Percentiles rank a stretch among this genome's conserved stretches.
These are phyloP conservation scores for Ustilago xerochloae DNA, from an alignment of 1,284 basidiomycete species.

Conservation along the genomic window DNA sequence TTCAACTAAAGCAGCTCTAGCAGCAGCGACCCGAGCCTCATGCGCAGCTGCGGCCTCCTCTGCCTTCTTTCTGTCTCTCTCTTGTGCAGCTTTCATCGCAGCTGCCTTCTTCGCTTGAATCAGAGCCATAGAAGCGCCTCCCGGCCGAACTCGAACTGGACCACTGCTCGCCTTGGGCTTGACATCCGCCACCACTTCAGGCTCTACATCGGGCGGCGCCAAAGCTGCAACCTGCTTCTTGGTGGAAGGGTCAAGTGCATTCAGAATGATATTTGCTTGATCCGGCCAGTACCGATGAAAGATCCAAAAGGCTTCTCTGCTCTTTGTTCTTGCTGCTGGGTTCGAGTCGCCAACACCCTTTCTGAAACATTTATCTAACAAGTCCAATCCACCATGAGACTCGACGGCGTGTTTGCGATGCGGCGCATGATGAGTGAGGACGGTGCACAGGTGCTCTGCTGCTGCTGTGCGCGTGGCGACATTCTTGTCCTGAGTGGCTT, in stretches of 20 bases:
- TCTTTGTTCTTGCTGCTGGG: constrained; percentile 80
- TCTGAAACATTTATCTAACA: constrained; percentile 76
- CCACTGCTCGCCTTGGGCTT: constrained; percentile 25
- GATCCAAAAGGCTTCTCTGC: constrained; percentile 82
- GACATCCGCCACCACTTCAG: constrained; percentile 25
- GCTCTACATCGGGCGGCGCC: constrained; percentile 34
- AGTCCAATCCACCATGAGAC: constrained; percentile 71
- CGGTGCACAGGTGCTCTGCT: constrained; percentile 63
- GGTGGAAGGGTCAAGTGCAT: constrained; percentile 77
- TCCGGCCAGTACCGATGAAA: constrained; percentile 82
- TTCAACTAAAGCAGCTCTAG: constrained; percentile 17
- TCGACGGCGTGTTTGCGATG: constrained; percentile 65
- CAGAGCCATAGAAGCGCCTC: constrained; percentile 58
- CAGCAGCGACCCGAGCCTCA: constrained; percentile 36
- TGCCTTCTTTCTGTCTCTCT: constrained; percentile 44
- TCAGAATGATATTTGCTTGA: constrained; percentile 76
- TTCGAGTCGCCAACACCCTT: constrained; percentile 82
- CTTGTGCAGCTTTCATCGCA: constrained; percentile 44
- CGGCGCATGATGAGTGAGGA: constrained; percentile 65
- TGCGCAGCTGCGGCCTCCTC: constrained; percentile 48
- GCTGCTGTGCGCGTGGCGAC: constrained; percentile 80
- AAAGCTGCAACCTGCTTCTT: constrained; percentile 85
- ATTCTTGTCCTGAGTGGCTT: constrained; percentile 83
- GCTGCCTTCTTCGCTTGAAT: constrained; percentile 65
- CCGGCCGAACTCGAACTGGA: constrained; percentile 27